Percentiles rank a stretch among this genome's conserved stretches.
These are phyloP conservation scores for Paramyrothecium roridum DNA, from an alignment of 2,329 filamentous ascomycete genomes.

Conservation along the genomic window DNA sequence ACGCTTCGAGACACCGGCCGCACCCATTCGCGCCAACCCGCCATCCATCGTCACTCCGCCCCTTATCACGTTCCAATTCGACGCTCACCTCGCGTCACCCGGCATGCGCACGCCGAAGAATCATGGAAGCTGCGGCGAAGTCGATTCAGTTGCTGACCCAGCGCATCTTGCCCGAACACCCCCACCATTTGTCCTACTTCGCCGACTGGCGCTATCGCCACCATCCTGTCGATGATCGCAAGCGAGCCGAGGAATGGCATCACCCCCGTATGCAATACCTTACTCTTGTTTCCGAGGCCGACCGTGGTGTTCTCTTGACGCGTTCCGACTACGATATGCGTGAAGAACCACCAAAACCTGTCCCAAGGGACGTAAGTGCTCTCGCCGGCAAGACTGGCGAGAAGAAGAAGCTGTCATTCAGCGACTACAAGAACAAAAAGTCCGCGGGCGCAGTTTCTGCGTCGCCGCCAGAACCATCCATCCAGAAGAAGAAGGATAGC, in stretches of 20 bases:
- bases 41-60: neutral
- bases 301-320: conserved; percentile 55
- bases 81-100: conserved; percentile 5
- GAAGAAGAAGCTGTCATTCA: conserved; percentile 56
- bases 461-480: conserved; percentile 31
- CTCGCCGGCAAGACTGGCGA: conserved; percentile 38
- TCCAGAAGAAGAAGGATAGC: conserved; percentile 25
- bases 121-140: conserved; percentile 59
- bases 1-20: neutral
- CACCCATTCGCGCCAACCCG: neutral
- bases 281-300: conserved; percentile 54
- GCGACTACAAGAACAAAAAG: conserved; percentile 58
- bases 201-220: conserved; percentile 44
- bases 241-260: conserved; percentile 46
- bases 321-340: conserved; percentile 56
- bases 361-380: conserved; percentile 31
- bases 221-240: conserved; percentile 36
- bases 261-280: conserved; percentile 51
- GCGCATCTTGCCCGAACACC: conserved; percentile 47
- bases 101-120: conserved; percentile 37
- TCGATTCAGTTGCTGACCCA: conserved; percentile 51
- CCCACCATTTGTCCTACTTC: conserved; percentile 50
- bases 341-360: conserved; percentile 43
- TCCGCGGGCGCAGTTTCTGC: conserved; percentile 25
- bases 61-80: neutral